Conservation (phyloP, 2,329 filamentous ascomycete genomes). For the Microcyclospora tardicrescens region DNA sequence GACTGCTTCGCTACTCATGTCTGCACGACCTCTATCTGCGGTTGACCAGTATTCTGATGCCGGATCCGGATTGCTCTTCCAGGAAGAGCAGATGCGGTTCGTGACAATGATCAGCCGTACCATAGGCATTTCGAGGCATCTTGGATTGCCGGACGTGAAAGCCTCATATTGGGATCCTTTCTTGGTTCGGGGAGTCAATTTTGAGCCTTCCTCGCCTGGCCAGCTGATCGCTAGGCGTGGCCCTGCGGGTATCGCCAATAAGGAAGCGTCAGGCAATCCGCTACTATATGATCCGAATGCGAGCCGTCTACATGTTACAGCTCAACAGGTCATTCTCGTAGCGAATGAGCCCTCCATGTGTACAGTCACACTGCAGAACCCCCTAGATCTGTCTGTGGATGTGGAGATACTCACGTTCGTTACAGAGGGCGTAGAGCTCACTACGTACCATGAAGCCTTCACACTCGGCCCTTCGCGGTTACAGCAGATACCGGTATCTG, state of each 20-base stretch:
- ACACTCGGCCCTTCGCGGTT: constrained; percentile 70
- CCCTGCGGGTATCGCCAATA: background rate
- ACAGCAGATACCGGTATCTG: constrained; percentile 61
- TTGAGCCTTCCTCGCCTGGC: constrained; percentile 35
- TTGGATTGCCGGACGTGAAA: constrained; percentile 56
- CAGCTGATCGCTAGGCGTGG: background rate
- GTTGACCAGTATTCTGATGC: constrained; percentile 11
- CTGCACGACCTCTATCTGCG: constrained; percentile 49
- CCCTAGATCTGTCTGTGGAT: constrained; percentile 83
- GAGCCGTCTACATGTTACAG: constrained; percentile 47
- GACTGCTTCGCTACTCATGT: constrained; percentile 70
- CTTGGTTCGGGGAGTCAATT: constrained; percentile 61
- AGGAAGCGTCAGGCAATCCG: constrained; percentile 44
- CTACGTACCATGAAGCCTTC: constrained; percentile 50
- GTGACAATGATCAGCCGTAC: constrained; percentile 77
- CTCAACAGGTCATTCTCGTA: constrained; percentile 52
- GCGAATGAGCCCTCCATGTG: constrained; percentile 68
- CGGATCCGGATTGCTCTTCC: constrained; percentile 4
- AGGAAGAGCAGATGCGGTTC: constrained; percentile 77
- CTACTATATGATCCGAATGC: constrained; percentile 94
- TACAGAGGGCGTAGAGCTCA: constrained; percentile 59
- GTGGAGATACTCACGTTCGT: constrained; percentile 70
- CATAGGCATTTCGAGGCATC: constrained; percentile 57
- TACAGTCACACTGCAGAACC: constrained; percentile 77
- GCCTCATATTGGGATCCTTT: constrained; percentile 98